Conservation (phyloP, 192 early-diverging fungal species). For the Pilaira anomala region DNA sequence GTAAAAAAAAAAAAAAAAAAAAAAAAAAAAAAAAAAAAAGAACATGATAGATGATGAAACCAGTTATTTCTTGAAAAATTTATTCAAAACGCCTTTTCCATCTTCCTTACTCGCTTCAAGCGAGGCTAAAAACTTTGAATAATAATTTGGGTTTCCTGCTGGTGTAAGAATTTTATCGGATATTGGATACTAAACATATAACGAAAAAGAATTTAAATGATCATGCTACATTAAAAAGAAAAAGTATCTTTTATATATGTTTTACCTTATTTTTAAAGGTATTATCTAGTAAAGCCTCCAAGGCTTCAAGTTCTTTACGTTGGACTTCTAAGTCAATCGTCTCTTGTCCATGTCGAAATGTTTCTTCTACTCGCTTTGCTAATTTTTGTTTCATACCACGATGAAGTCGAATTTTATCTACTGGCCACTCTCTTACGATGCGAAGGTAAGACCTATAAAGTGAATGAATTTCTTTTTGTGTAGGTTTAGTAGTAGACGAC, state of each 20-base stretch:
- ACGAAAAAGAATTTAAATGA: too few relatives aligned
- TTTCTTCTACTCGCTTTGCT: constrained; percentile 45
- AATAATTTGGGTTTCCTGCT: constrained; percentile 58
- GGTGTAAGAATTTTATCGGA: constrained; percentile 52
- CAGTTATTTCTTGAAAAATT: too few relatives aligned
- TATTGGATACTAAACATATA: constrained; percentile 50
- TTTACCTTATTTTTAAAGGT: constrained; percentile 59
- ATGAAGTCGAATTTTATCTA: constrained; percentile 64
- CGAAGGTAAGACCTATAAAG: constrained; percentile 62
- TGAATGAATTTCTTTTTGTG: constrained; percentile 23
- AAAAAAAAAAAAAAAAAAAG: too few relatives aligned
- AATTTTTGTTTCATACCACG: constrained; percentile 65
- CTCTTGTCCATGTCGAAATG: constrained; percentile 36
- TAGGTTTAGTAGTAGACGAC: constrained; percentile 5
- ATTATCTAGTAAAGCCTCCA: constrained; percentile 43
- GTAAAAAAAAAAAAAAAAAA: too few relatives aligned
- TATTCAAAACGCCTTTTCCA: constrained; percentile 39
- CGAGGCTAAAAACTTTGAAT: constrained; percentile 46
- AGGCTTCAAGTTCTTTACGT: constrained; percentile 41
- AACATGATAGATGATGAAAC: too few relatives aligned
- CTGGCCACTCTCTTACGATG: constrained; percentile 59
- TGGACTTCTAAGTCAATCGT: constrained; percentile 35
- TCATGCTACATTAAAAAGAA: too few relatives aligned
- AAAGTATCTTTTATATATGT: neutral
- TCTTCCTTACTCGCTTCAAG: constrained; percentile 48